Evolutionary conservation across 768 basidiomycete species (phyloP).

Genomic region (Mycena olivaceomarginata): DNA sequence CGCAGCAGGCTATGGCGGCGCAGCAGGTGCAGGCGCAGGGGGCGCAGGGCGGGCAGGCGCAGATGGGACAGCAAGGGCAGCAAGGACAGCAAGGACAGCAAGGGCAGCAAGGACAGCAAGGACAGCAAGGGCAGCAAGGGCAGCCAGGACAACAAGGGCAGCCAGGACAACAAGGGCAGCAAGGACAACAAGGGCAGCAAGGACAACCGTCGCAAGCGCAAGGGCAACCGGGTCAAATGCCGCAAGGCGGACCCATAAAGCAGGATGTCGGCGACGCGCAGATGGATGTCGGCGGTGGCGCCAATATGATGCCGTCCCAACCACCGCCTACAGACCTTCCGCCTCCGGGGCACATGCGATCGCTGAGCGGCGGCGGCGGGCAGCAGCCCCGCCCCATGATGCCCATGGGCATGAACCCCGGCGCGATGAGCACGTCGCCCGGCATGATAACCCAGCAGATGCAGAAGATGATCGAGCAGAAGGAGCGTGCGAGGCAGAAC

Average conservation of each 20-base stretch:
- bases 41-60: too few species aligned
- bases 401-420: conserved; percentile 37
- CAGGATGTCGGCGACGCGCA: conserved; percentile 24
- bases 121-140: not conserved
- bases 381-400: conserved; percentile 15
- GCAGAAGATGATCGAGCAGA: conserved; percentile 70
- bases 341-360: conserved; percentile 27
- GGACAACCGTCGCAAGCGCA: not conserved
- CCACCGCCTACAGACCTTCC: conserved; percentile 16
- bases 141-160: not conserved
- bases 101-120: not conserved
- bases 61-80: too few species aligned
- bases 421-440: conserved; percentile 36
- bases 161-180: not conserved
- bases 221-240: conserved; percentile 19
- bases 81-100: too few species aligned
- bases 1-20: conserved; percentile 22
- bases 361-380: conserved; percentile 27
- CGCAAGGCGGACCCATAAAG: conserved; percentile 10
- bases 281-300: conserved; percentile 17
- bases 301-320: conserved; percentile 1
- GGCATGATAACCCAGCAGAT: conserved; percentile 57
- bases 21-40: not conserved
- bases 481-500: conserved; percentile 53
- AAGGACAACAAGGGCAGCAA: not conserved